phyloP scores from a whole-genome alignment of 2,329 filamentous ascomycete genomes.

The Pseudocercospora fijiensis region DNA sequence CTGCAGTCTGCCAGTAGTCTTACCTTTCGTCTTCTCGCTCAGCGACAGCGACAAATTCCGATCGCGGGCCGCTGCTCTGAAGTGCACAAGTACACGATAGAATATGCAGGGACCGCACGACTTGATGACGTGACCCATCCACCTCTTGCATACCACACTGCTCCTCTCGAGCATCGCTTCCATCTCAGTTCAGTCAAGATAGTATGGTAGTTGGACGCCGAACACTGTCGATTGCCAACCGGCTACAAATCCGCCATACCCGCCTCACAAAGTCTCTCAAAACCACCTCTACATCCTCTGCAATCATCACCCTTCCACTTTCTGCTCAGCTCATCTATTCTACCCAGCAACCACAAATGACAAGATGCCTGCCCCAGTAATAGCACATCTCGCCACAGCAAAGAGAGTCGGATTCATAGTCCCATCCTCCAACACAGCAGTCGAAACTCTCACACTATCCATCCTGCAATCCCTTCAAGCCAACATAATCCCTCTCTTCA shows the following conservation, averaged over 20 bases:
- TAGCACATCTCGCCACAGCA: slow-evolving; percentile 23
- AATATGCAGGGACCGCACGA: neutral
- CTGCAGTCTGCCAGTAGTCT: too few relatives aligned
- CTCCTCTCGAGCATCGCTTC: too few relatives aligned
- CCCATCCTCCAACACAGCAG: slow-evolving; percentile 47
- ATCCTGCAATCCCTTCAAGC: slow-evolving; percentile 41
- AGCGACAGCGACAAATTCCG: neutral
- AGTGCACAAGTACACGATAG: too few relatives aligned
- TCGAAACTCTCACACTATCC: slow-evolving; percentile 45
- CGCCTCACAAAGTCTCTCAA: neutral
- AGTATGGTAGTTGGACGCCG: too few relatives aligned
- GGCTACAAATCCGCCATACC: neutral
- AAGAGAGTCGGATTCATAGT: slow-evolving; percentile 44
- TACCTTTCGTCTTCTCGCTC: neutral
- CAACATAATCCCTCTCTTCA: slow-evolving; percentile 40
- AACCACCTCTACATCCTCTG: neutral
- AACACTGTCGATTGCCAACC: neutral
- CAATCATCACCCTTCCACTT: neutral
- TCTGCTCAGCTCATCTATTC: neutral
- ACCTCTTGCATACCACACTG: too few relatives aligned
- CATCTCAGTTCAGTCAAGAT: too few relatives aligned
- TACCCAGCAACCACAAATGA: neutral
- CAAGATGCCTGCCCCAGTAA: slow-evolving; percentile 15
- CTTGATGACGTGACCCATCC: neutral
- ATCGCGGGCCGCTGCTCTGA: neutral